Evolutionary conservation across 257 asterid species (phyloP), one percentile per base, ranked within the genome.

Genomic region (Pogostemon cablin): DNA sequence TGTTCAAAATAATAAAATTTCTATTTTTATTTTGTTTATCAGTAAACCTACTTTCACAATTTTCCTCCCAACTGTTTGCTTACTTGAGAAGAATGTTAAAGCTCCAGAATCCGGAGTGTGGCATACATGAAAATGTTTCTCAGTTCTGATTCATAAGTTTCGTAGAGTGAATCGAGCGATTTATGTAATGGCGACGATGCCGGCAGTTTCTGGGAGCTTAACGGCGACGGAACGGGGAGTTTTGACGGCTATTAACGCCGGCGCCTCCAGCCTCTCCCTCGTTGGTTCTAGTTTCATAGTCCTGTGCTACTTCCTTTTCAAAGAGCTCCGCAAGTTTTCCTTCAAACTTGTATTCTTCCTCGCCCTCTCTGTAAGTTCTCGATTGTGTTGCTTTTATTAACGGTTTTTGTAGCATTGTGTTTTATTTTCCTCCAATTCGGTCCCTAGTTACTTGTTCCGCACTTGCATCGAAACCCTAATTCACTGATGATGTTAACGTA

Each of bases 331-430:
- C 61, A 95, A 95, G 87, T 91, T 95, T 77, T 95, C 96, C 73
- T 95, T 95, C 90, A 95, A 95, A 82, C 99, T 95, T 57, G 98
- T 95, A 73, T 95, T 95, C 88, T 95, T 81, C 87, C 99, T 95
- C 77, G 98, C 99, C 34, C 87, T 95, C 72, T 89, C 99, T 3
- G 99, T 95, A 65, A 71, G 85, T 69, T n/a, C 25, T 38, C 49
- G 43, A 20, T 9, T 53, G 9, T 20, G 2, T 62, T 4, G 11
- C 1, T 61, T 38, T 52, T 48, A 62, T 50, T 40, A 62, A 5
- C 46, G 1, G 32, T 49, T 40, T 9, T 10, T 39, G 47, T 46
- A 15, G 6, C 63, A 11, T 61, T 58, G 8, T 15, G 8, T 42
- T 4, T 15, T 66, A 32, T 8, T 60, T 42, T 32, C 58, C 70